Conservation (phyloP, 306 rosid species). For the Cicer chorassanicum region DNA sequence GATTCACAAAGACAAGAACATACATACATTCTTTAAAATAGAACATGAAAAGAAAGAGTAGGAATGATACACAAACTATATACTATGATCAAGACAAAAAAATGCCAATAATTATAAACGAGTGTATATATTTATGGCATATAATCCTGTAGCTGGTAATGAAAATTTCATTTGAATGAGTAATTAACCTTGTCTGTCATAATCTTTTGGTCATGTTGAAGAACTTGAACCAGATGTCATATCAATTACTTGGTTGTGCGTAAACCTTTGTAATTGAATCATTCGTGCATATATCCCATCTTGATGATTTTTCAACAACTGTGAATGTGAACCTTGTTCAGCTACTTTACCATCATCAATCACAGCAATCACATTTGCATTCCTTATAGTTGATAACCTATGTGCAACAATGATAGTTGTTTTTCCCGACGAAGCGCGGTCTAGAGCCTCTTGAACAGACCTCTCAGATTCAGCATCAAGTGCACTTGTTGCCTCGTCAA, state of each 20-base stretch:
- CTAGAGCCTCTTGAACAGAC: slow-evolving; percentile 94
- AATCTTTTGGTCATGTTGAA: slow-evolving; percentile 70
- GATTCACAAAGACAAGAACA: slow-evolving; percentile 55
- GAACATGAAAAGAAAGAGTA: slow-evolving; percentile 38
- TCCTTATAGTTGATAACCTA: slow-evolving; percentile 81
- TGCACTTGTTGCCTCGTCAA: slow-evolving; percentile 98
- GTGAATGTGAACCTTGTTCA: slow-evolving; percentile 98
- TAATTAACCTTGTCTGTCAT: slow-evolving; percentile 62
- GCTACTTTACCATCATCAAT: slow-evolving; percentile 98
- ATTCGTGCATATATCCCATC: slow-evolving; percentile 92
- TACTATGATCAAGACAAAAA: slow-evolving; percentile 56
- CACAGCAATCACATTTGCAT: slow-evolving; percentile 85
- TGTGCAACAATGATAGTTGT: slow-evolving; percentile 97
- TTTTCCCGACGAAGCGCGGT: slow-evolving; percentile 81
- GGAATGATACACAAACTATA: slow-evolving; percentile 66
- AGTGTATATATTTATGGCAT: slow-evolving; percentile 55
- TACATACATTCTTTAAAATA: slow-evolving; percentile 46
- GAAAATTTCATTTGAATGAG: slow-evolving; percentile 20
- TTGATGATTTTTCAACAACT: slow-evolving; percentile 78
- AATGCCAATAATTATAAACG: slow-evolving; percentile 57
- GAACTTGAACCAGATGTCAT: slow-evolving; percentile 90
- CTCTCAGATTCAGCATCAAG: slow-evolving; percentile 97
- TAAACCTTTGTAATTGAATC: slow-evolving; percentile 93
- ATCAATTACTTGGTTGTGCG: slow-evolving; percentile 78
- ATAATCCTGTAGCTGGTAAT: slow-evolving; percentile 51